Evolutionary conservation across 2,329 filamentous ascomycete genomes (phyloP).

Genomic region (Monosporascus cannonballus): DNA sequence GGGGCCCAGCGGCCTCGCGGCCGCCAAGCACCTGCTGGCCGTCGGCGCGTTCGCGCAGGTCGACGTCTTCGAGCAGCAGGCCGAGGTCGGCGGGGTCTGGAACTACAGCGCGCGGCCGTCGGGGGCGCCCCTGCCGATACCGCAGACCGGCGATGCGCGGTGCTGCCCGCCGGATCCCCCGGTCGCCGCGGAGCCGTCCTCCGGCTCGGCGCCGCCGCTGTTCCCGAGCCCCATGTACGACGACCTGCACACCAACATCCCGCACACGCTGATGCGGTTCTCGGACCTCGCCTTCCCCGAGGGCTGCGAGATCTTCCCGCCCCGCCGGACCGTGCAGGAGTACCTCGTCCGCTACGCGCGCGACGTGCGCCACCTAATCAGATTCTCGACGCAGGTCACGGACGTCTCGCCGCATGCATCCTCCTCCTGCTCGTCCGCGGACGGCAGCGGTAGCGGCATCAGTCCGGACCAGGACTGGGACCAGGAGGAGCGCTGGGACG

Average conservation of each 20-base stretch:
- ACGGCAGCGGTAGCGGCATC: not conserved
- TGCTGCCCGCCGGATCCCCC: conserved; percentile 59
- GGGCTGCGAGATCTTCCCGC: conserved; percentile 67
- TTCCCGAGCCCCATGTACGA: conserved; percentile 86
- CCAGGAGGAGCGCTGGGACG: conserved; percentile 46
- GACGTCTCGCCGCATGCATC: conserved; percentile 23
- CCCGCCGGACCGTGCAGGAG: conserved; percentile 60
- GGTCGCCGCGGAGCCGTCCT: conserved; percentile 33
- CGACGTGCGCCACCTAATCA: conserved; percentile 60
- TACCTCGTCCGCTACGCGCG: conserved; percentile 70
- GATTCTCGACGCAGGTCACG: conserved; percentile 66
- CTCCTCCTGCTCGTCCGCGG: not conserved
- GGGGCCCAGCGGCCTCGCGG: conserved; percentile 71
- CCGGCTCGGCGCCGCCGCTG: conserved; percentile 41
- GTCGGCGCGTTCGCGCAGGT: conserved; percentile 63
- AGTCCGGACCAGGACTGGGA: conserved; percentile 23
- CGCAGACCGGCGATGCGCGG: conserved; percentile 55
- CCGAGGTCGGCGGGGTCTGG: conserved; percentile 77
- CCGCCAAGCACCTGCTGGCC: conserved; percentile 73
- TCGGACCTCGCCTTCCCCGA: conserved; percentile 62
- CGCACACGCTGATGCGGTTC: conserved; percentile 73
- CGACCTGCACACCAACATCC: conserved; percentile 79
- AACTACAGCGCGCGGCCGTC: conserved; percentile 56
- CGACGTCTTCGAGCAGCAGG: conserved; percentile 76
- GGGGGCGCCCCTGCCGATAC: conserved; percentile 47